These are phyloP conservation scores for Globisporangium camurandrum DNA, from an alignment of 352 stramenopile species.

Conservation along the genomic window DNA sequence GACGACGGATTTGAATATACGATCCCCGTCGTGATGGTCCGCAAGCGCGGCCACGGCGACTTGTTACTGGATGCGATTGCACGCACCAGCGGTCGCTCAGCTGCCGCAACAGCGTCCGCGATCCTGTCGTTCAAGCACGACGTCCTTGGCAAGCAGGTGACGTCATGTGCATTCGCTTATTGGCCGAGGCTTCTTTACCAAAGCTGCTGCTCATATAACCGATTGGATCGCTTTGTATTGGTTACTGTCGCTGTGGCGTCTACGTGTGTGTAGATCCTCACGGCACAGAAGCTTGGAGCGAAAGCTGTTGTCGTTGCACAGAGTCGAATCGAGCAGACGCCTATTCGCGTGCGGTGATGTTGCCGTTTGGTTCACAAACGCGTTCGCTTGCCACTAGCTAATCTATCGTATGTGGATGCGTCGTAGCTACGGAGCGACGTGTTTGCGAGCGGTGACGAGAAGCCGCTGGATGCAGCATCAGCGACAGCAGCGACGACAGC, in stretches of 20 bases:
- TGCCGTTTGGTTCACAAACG: background rate
- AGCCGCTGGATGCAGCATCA: constrained; percentile 24
- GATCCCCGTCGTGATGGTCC: constrained; percentile 65
- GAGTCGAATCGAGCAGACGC: constrained; percentile 41
- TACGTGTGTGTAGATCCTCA: constrained; percentile 31
- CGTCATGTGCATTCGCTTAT: background rate
- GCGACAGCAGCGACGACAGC: too few relatives aligned
- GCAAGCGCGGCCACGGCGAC: constrained; percentile 42
- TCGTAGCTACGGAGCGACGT: constrained; percentile 34
- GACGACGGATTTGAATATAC: constrained; percentile 45
- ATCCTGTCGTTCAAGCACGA: constrained; percentile 61
- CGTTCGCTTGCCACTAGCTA: constrained; percentile 1
- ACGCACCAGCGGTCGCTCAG: constrained; percentile 14
- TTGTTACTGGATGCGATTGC: constrained; percentile 45
- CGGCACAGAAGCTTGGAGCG: constrained; percentile 51
- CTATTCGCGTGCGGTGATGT: constrained; percentile 27
- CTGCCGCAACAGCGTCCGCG: too few relatives aligned
- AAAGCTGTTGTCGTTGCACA: constrained; percentile 60
- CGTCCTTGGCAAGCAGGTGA: constrained; percentile 61
- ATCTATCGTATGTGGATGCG: background rate
- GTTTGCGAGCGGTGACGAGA: constrained; percentile 30
- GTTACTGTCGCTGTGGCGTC: background rate
- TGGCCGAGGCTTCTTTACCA: too few relatives aligned
- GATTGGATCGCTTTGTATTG: background rate
- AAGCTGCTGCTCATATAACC: too few relatives aligned